Base-by-base conservation (phyloP, 495 filamentous ascomycete species). In the Alectoria sarmentosa region DNA sequence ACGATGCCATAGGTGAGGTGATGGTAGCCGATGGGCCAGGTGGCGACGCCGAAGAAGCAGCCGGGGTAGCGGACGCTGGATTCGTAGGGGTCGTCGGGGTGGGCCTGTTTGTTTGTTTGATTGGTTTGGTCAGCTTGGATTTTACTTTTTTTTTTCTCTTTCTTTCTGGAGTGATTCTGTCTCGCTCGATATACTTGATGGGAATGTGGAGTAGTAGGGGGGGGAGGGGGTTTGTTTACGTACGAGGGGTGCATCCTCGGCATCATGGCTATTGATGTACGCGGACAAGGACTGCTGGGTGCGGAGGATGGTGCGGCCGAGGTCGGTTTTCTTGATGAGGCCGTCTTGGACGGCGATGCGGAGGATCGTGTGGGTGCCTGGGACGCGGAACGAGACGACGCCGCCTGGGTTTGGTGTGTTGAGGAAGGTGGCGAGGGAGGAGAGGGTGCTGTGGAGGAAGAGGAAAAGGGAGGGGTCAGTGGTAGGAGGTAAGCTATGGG, bases 21-120 rank as follows among this genome's bases (percentile, higher is more conserved):
- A 4, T 34, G 52, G 30, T 34, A 19, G 0, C 30, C 52, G 5
- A 54, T 1, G 14, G 28, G 49, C 26, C 30, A 54, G 3, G 49
- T 54, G 28, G 49, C 49, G 28, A 54, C 49, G 49, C 49, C 49
- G 49, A 54, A 54, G 15, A 54, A 54, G 15, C 49, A 54, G 14
- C 49, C 49, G 4, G 26, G 28, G 13, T 30, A 54, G 14, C 28
- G 26, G 26, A 4, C 13, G 26, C 7, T 9, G n/a, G 46, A 49
- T 26, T 49, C 46, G 46, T 49, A 49, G 10, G 46, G 46, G 46
- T 49, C 46, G n/a, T 49, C 46, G n/a, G 1, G 3, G 6, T 5
- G 42, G 6, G 17, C 21, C 42, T 44, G 42, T 8, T 44, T 8
- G 14, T n/a, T n/a, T n/a, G n/a, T n/a, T n/a, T n/a, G n/a, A n/a